Conservation (phyloP, 495 filamentous ascomycete species). For the Tuber aestivum region DNA sequence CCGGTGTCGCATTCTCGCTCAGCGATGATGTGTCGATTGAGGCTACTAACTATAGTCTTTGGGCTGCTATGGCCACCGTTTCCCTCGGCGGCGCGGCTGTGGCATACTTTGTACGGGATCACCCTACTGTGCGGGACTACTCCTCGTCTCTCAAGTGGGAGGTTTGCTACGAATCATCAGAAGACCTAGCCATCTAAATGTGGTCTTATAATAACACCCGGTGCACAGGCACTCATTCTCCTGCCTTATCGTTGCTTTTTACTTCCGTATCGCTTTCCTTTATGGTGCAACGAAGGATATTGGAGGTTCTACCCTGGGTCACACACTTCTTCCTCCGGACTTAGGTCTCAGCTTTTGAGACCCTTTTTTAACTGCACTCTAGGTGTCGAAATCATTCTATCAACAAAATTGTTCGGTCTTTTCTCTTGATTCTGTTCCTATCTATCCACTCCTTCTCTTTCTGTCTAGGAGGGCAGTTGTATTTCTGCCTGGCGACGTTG, state of each 20-base stretch:
- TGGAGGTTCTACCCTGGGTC: not conserved
- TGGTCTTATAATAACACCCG: not conserved
- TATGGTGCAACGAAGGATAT: not conserved
- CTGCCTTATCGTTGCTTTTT: not conserved
- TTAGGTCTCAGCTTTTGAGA: not conserved
- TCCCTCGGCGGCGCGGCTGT: slow-evolving; percentile 44
- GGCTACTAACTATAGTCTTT: slow-evolving; percentile 45
- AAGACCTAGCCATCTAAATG: slow-evolving; percentile 29
- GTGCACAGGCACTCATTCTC: not conserved
- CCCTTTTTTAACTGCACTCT: not conserved
- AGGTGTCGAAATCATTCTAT: not conserved
- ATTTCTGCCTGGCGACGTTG: not conserved
- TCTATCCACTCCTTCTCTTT: not conserved
- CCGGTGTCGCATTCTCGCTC: slow-evolving; percentile 46
- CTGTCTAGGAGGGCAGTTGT: not conserved
- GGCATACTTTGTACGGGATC: slow-evolving; percentile 47
- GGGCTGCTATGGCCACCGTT: slow-evolving; percentile 44
- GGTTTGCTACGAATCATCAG: slow-evolving; percentile 46
- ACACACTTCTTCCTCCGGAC: not conserved
- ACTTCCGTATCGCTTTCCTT: not conserved
- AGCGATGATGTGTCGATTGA: slow-evolving; percentile 44
- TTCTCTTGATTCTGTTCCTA: not conserved
- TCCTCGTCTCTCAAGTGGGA: slow-evolving; percentile 47
- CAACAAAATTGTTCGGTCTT: not conserved
- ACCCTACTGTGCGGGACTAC: slow-evolving; percentile 46